Conservation (phyloP, 2,329 filamentous ascomycete genomes). For the Neurospora crassa region DNA sequence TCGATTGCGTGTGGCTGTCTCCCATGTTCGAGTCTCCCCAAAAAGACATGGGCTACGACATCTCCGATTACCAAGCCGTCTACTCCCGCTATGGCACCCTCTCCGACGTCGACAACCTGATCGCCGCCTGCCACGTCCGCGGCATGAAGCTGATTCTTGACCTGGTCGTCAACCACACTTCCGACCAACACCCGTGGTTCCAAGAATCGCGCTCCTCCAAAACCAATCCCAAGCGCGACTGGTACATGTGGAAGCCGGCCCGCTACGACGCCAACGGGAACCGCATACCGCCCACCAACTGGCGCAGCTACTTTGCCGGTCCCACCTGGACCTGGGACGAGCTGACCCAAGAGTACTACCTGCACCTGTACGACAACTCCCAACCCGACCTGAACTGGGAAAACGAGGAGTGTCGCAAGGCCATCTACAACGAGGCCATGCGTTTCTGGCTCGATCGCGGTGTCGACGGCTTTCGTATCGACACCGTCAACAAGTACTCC, state of each 20-base stretch:
- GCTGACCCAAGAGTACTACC: conserved; percentile 61
- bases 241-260: conserved; percentile 25
- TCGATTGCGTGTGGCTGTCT: conserved; percentile 52
- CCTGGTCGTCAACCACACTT: conserved; percentile 70
- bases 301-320: conserved; percentile 50
- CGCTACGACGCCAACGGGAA: conserved; percentile 43
- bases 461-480: conserved; percentile 65
- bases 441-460: conserved; percentile 71
- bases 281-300: conserved; percentile 65
- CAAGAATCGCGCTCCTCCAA: conserved; percentile 51
- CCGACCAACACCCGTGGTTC: conserved; percentile 63
- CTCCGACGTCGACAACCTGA: conserved; percentile 51
- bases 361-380: conserved; percentile 58
- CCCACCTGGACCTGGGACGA: conserved; percentile 65
- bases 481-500: conserved; percentile 65
- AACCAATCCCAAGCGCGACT: conserved; percentile 55
- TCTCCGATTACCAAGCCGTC: conserved; percentile 51
- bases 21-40: conserved; percentile 45
- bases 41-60: conserved; percentile 53
- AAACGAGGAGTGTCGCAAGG: conserved; percentile 53
- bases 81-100: conserved; percentile 50
- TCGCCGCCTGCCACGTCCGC: conserved; percentile 47
- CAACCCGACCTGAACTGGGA: conserved; percentile 37
- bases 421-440: conserved; percentile 63
- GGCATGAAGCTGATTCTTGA: conserved; percentile 66